These are phyloP conservation scores for Mortierella hygrophila DNA, from an alignment of 192 early-diverging fungal species.

Conservation along the genomic window DNA sequence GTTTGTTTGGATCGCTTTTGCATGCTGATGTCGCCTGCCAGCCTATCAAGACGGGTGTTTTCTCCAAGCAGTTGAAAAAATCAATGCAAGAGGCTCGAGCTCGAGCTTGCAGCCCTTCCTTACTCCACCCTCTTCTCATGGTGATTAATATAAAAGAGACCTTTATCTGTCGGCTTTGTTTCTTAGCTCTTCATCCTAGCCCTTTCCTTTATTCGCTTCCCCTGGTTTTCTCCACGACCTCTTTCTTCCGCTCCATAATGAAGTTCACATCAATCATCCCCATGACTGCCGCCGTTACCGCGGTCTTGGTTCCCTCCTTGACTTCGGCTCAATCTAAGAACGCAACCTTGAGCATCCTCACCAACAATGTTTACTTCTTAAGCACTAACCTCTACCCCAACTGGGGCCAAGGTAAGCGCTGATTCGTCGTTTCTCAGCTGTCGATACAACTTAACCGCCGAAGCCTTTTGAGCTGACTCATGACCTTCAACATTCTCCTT, in stretches of 20 bases:
- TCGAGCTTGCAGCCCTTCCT: neutral
- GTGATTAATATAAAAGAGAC: slow-evolving; percentile 1
- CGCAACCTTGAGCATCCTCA: slow-evolving; percentile 34
- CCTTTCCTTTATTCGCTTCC: neutral
- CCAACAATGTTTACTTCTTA: slow-evolving; percentile 46
- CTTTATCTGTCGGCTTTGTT: neutral
- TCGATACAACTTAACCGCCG: neutral
- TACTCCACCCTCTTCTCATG: neutral
- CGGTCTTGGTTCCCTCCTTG: slow-evolving; percentile 11
- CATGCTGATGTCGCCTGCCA: neutral
- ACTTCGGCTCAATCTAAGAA: slow-evolving; percentile 20
- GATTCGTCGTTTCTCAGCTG: neutral
- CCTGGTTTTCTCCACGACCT: neutral
- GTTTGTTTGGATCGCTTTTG: neutral
- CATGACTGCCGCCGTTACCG: slow-evolving; percentile 10
- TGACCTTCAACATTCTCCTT: neutral
- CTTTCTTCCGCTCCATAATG: slow-evolving; percentile 17
- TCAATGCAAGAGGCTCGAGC: neutral
- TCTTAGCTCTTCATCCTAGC: neutral
- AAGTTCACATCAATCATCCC: slow-evolving; percentile 29
- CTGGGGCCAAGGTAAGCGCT: slow-evolving; percentile 40
- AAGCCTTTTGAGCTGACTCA: neutral
- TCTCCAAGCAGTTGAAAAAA: slow-evolving; percentile 3
- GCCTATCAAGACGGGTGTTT: neutral
- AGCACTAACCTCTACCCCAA: slow-evolving; percentile 36